Evolutionary conservation across 164 flowering plant species (phyloP), one percentile per base, ranked within the genome.

Genomic region (Dillenia turbinata): DNA sequence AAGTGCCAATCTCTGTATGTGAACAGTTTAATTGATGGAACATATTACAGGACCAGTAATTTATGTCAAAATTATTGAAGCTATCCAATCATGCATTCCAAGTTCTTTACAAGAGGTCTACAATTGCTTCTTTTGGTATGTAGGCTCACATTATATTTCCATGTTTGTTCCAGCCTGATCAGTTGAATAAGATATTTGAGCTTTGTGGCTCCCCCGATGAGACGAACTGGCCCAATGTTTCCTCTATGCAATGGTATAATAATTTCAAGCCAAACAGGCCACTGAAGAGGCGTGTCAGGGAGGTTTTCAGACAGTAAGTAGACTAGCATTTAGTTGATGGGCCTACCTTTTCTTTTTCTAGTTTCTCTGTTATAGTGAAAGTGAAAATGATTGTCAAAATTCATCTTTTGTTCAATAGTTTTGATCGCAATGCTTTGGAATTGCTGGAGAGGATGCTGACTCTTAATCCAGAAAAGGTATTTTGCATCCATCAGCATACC

Each of bases 151-250:
- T 1, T 26, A 26, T 26, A 26, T 26, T 26, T 26, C 40, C 40
- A 26, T 26, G 19, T 6, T 59, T 57, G 12, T 62, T 69, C 44
- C 56, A 83, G 92, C 81, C 87, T 19, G 92, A 86, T 44, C 92
- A 86, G 75, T 54, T 86, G 52, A 83, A 73, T 54, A 86, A 85
- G 70, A 83, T 86, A 26, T 86, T 79, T 71, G 92, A 86, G 75
- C 78, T 86, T 24, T 86, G 92, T 77, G 92, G 92, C 63, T 57
- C 83, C 10, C 87, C 92, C 15, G 92, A 86, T 73, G 92, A 86
- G 66, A 50, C 59, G 40, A 81, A 67, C 22, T 86, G 92, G 92
- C 87, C 92, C 57, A 87, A 86, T 49, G 89, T 83, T 60, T 76
- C 92, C 33, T 83, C 78, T 75, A 76, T 81, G 46, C 86, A 82